These are phyloP conservation scores for Scytalidium lignicola DNA, from an alignment of 2,329 filamentous ascomycete species.

Conservation along the genomic window DNA sequence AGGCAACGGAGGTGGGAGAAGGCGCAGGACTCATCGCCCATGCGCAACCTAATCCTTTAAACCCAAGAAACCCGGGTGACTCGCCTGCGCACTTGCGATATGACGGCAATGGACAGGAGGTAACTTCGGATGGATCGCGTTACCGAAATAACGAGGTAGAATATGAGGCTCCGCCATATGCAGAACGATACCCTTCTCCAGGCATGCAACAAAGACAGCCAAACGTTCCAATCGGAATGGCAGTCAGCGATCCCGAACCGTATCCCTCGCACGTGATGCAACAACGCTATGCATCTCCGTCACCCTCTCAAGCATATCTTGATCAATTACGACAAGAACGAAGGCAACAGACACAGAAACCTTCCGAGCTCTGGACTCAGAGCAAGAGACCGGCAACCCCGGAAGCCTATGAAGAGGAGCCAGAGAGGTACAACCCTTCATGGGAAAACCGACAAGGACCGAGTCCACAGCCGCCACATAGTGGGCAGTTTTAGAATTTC, in stretches of 20 bases:
- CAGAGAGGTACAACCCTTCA: neutral
- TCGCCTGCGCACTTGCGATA: constrained; percentile 24
- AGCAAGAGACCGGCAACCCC: neutral
- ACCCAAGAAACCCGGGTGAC: constrained; percentile 13
- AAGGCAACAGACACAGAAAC: constrained; percentile 9
- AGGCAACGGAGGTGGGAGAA: constrained; percentile 17
- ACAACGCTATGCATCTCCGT: constrained; percentile 6
- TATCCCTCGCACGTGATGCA: constrained; percentile 16
- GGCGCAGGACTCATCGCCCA: constrained; percentile 22
- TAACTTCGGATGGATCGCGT: constrained; percentile 10
- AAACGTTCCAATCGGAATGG: constrained; percentile 18
- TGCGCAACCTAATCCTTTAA: constrained; percentile 24
- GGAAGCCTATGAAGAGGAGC: neutral
- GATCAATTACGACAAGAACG: constrained; percentile 13
- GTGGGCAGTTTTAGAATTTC: neutral
- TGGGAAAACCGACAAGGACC: neutral
- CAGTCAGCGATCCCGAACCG: constrained; percentile 14
- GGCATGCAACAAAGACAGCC: constrained; percentile 6
- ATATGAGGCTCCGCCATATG: constrained; percentile 9
- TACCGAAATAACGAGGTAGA: constrained; percentile 5
- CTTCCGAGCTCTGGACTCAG: constrained; percentile 13
- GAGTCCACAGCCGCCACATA: neutral
- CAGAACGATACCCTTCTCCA: constrained; percentile 15
- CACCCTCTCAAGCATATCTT: constrained; percentile 14
- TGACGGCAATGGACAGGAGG: constrained; percentile 21